Evolutionary conservation across 176 grass and related monocot genomes (phyloP), one percentile per base, ranked within the genome.

Genomic region (Zoysia japonica): DNA sequence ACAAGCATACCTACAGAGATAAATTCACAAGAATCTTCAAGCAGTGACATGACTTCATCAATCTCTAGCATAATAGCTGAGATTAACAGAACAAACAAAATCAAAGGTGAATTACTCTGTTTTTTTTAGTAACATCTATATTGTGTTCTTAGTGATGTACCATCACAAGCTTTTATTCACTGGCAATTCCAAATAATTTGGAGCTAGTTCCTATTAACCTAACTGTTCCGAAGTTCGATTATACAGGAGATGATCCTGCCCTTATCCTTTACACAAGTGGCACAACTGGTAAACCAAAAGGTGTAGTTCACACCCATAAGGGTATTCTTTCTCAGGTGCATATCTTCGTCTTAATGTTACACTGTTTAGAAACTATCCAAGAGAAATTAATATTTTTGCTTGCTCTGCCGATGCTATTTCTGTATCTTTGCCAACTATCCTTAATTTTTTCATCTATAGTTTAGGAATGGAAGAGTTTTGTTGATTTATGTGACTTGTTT

Each of bases 201-300:
- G 17, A 13, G 63, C 47, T 43, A 75, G 46, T 70, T 75, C 35
- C 42, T 61, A 73, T 39, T 47, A 68, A 64, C 17, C 28, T 80
- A 37, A 71, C 38, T 70, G 28, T 28, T 28, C 28, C 28, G 28
- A 54, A 57, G 4, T 77, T 85, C 68, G 45, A 65, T 71, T 73
- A 59, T 89, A 59, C 76, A 98, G 95, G 90, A 69, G 89, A 98
- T 87, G 89, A 94, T 70, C 88, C 95, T 77, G 92, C 92, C 74
- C 86, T 98, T 20, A 98, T 98, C 78, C 92, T 98, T 83, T 98
- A 98, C 74, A 98, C 95, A 11, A 98, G 95, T 89, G 92, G 95
- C 59, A 98, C 92, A 78, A 98, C 95, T 65, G 95, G 95, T 78
- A 94, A 94, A 88, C 95, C 95, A 63, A 98, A 94, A 89, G 95